Evolutionary conservation across 495 filamentous ascomycete genomes (phyloP).

Genomic region (Penicillium cosmopolitanum): DNA sequence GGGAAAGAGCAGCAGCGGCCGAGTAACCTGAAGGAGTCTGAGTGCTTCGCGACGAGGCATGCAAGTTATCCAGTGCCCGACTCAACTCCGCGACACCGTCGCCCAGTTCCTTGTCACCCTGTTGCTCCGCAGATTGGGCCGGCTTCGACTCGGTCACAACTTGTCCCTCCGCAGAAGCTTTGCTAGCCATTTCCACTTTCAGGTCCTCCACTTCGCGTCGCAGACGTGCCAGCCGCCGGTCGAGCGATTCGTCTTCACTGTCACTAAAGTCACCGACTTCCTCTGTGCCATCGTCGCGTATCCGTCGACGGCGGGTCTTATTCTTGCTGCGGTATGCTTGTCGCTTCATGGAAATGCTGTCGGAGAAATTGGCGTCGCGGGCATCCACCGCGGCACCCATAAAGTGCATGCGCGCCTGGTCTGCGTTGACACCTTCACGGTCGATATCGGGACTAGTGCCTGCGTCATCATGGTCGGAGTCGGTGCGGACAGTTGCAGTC

Average conservation of each 20-base stretch:
- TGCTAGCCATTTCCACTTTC: conserved; percentile 61
- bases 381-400: conserved; percentile 74
- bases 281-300: conserved; percentile 53
- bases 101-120: conserved; percentile 37
- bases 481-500: conserved; percentile 67
- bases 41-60: conserved; percentile 46
- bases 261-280: conserved; percentile 70
- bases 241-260: conserved; percentile 71
- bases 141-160: conserved; percentile 4
- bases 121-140: conserved; percentile 20
- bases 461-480: conserved; percentile 62
- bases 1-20: conserved; percentile 39
- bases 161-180: conserved; percentile 19
- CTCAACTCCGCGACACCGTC: conserved; percentile 64
- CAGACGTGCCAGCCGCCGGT: conserved; percentile 75
- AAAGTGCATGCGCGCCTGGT: conserved; percentile 80
- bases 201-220: conserved; percentile 79
- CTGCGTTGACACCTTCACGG: conserved; percentile 69
- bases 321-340: conserved; percentile 78
- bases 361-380: conserved; percentile 77
- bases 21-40: conserved; percentile 32
- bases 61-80: conserved; percentile 61
- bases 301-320: conserved; percentile 53
- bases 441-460: conserved; percentile 67
- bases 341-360: conserved; percentile 75